Percentiles rank a stretch among this genome's conserved stretches.
These are phyloP conservation scores for Solanum appendiculatum DNA, from an alignment of 257 asterid species.

Conservation along the genomic window DNA sequence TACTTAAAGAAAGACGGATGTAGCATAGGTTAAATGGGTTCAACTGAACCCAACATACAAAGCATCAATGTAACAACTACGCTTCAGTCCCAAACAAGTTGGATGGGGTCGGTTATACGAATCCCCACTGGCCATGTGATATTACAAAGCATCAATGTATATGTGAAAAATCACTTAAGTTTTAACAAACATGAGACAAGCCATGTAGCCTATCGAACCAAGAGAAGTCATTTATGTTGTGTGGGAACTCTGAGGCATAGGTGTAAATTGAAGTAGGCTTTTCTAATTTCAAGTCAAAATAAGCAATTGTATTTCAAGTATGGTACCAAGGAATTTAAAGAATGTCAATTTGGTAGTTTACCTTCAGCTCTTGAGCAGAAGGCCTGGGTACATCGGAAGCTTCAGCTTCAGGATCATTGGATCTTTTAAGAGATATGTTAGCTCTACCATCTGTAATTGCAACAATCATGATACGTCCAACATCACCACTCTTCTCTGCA, in stretches of 20 bases:
- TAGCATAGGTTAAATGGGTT: neutral
- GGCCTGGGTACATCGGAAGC: slow-evolving; percentile 72
- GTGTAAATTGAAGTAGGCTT: neutral
- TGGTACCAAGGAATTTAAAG: neutral
- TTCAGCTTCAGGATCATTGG: slow-evolving; percentile 74
- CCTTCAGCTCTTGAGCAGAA: slow-evolving; percentile 82
- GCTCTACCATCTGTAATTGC: slow-evolving; percentile 98
- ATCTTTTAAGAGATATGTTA: slow-evolving; percentile 85
- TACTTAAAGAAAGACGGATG: neutral
- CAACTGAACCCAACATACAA: neutral
- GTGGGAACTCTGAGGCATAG: neutral
- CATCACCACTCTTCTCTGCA: slow-evolving; percentile 97
- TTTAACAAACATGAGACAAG: neutral
- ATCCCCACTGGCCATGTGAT: neutral
- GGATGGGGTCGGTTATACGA: neutral
- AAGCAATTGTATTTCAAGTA: neutral
- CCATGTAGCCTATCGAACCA: neutral
- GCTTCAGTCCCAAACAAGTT: neutral
- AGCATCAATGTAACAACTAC: neutral
- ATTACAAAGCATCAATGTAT: neutral
- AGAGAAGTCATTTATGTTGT: neutral
- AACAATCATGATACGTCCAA: slow-evolving; percentile 94
- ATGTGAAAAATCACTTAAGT: neutral
- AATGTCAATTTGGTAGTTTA: neutral
- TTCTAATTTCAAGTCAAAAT: neutral